Evolutionary conservation across 2,329 filamentous ascomycete genomes (phyloP), one percentile per base, ranked within the genome.

Genomic region (Pyrenophora seminiperda): DNA sequence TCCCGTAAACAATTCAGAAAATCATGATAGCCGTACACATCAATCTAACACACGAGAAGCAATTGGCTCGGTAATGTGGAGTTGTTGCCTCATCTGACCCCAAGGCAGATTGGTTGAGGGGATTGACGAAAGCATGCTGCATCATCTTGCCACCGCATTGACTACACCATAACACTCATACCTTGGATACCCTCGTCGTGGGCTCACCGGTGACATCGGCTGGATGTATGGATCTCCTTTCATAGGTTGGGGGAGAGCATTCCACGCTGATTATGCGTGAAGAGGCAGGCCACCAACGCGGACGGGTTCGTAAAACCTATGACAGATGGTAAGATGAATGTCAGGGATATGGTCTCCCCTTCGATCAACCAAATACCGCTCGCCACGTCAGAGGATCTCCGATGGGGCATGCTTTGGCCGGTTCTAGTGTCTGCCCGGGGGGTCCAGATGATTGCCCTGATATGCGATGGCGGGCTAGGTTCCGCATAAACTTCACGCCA

Each of bases 311-410:
- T 70, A 59, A 67, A 64, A 61, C 56, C 62, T 66, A 68, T 68
- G 66, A 70, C 68, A 67, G 66, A 73, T 69, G 70, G 68, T 65
- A 52, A 72, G 62, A 69, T 67, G 69, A 66, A 70, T 63, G 63
- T 62, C 68, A 70, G 66, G 65, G 66, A 66, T 65, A 67, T 67
- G 61, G 65, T 52, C 62, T 68, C 65, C 64, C 66, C 65, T 66
- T 54, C 55, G 58, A 68, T 74, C 70, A 73, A 74, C 74, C 73
- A 76, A 68, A 73, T 72, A 74, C 66, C 65, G 70, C 56, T 71
- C 73, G 76, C 77, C 77, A 79, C 77, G 77, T 79, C 76, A 78
- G 76, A 76, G 73, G 76, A 75, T 78, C 76, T 76, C 74, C 76
- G 75, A 77, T 71, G 71, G 73, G 69, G 71, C 68, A 73, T 70